Evolutionary conservation across 2,329 filamentous ascomycete species (phyloP), one percentile per base, ranked within the genome.

Genomic region (Epichloe bromicola): DNA sequence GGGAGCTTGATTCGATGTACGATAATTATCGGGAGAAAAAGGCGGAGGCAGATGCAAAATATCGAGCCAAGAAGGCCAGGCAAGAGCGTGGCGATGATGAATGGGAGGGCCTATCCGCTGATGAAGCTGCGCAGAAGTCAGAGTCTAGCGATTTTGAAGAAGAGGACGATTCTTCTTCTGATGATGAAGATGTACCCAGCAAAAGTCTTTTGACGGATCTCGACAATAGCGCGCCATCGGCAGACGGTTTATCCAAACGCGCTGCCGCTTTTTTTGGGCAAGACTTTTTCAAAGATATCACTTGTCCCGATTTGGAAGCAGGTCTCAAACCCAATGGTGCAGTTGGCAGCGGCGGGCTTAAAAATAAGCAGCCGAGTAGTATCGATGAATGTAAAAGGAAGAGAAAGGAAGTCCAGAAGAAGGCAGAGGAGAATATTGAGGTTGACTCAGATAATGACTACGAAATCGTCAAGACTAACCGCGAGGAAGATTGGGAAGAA

Each of bases 241-340:
- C 70, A 7, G 72, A 59, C 48, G 61, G 63, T 3, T 73, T 97
- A n/a, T 95, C 89, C 3, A 90, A 83, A 65, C 80, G 88, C 56
- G 93, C 93, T 8, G 79, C 84, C 10, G 78, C 85, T 54, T 98
- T 98, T 70, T 98, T 98, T 66, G 85, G 86, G 59, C 91, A 96
- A 64, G 90, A 96, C 58, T 85, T 98, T 40, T 98, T 98, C 73
- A 83, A 90, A 58, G 87, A 82, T 17, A 49, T 54, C 4, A 41
- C 41, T 33, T 30, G 38, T 17, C 38, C 33, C 19, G 30, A 17
- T 39, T 82, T 97, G 50, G 74, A 79, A 49, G 15, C 57, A 8
- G 61, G 61, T 14, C 65, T 69, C 37, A 68, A 67, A 12, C 57
- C 64, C 15, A 69, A 71, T 33, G 62, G 62, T 36, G 68, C 62